These are phyloP conservation scores for Fusarium tanahbumbuense DNA, from an alignment of 2,329 filamentous ascomycete species.

Conservation along the genomic window DNA sequence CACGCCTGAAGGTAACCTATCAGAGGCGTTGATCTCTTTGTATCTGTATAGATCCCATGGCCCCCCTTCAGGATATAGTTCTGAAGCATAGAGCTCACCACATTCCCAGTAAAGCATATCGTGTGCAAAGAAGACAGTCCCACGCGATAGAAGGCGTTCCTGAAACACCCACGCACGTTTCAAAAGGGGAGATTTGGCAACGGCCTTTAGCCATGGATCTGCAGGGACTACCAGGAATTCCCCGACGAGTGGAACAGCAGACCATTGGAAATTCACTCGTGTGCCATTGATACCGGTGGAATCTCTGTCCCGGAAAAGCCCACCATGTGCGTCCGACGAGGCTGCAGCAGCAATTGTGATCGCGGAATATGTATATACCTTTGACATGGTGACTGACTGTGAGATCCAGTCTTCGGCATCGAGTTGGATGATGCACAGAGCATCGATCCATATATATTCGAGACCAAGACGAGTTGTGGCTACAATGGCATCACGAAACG, in stretches of 20 bases:
- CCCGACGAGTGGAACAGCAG: not conserved
- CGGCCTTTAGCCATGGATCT: slow-evolving; percentile 2
- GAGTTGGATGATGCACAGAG: slow-evolving; percentile 1
- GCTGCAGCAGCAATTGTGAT: slow-evolving; percentile 8
- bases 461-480: not conserved
- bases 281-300: not conserved
- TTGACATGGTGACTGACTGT: not conserved
- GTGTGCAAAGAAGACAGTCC: not conserved
- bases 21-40: not conserved
- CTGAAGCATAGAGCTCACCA: not conserved
- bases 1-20: not conserved
- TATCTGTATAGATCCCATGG: slow-evolving; percentile 5
- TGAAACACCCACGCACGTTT: slow-evolving; percentile 9
- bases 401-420: not conserved
- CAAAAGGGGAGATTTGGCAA: not conserved
- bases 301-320: not conserved
- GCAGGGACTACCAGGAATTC: not conserved
- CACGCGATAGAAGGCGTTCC: slow-evolving; percentile 2
- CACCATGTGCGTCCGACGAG: not conserved
- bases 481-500: slow-evolving; percentile 1
- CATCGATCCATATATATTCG: slow-evolving; percentile 10
- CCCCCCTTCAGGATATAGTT: not conserved
- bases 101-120: slow-evolving; percentile 17
- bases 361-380: not conserved
- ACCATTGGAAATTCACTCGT: not conserved